phyloP scores from a whole-genome alignment of 1,284 basidiomycete species.

The Rhizoctonia solani region DNA sequence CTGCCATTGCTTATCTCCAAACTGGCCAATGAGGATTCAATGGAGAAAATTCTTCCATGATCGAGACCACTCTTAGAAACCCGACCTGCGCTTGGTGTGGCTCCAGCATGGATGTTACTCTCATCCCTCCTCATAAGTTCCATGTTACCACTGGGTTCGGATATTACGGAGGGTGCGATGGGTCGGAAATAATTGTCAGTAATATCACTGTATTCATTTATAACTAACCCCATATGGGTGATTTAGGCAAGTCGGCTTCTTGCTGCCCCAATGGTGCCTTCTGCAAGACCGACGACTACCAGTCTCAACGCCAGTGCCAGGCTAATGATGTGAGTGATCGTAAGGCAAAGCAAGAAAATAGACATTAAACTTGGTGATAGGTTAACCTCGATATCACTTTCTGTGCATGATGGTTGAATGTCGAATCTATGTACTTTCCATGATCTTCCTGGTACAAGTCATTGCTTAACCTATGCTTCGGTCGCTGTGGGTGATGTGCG shows the following conservation, averaged over 20 bases:
- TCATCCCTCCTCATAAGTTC: constrained; percentile 52
- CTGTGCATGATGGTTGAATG: constrained; percentile 35
- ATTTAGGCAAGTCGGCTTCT: constrained; percentile 36
- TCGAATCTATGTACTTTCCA: neutral
- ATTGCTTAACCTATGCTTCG: too few species aligned
- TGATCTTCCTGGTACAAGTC: neutral
- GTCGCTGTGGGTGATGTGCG: too few species aligned
- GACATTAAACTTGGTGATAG: constrained; percentile 23
- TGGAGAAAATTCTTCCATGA: constrained; percentile 52
- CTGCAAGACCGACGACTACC: constrained; percentile 44
- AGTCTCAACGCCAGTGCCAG: too few species aligned
- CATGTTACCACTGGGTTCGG: constrained; percentile 51
- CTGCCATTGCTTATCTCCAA: constrained; percentile 52
- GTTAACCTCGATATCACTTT: constrained; percentile 41
- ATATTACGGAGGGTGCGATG: constrained; percentile 49
- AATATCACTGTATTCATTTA: constrained; percentile 37
- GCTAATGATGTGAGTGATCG: constrained; percentile 46
- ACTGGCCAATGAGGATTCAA: constrained; percentile 51
- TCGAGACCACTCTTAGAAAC: constrained; percentile 52
- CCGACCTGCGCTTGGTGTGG: constrained; percentile 49
- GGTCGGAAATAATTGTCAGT: constrained; percentile 48
- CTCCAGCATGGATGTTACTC: constrained; percentile 53
- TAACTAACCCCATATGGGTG: neutral
- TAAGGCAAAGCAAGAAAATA: neutral
- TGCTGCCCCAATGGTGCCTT: constrained; percentile 47